phyloP scores from a whole-genome alignment of 805 yeast genomes.

The Cyberlindnera samutprakarnensis region DNA sequence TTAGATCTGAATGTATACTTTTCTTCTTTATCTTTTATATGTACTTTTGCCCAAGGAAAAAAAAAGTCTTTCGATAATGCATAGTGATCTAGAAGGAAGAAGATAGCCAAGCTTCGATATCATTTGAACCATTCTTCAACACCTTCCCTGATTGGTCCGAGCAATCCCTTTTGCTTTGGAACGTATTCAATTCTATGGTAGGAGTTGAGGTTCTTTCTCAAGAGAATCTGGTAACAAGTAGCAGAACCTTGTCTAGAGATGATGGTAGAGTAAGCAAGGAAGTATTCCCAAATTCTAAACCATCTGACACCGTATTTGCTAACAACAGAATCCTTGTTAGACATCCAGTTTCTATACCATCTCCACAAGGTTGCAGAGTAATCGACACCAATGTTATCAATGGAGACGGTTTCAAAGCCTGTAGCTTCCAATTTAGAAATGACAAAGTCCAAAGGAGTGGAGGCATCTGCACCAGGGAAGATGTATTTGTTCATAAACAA shows the following conservation, averaged over 20 bases:
- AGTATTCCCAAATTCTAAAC: conserved; percentile 92
- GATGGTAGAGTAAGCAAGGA: conserved; percentile 75
- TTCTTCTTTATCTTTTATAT: too few relatives aligned
- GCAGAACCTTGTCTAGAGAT: conserved; percentile 92
- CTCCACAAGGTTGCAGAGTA: conserved; percentile 87
- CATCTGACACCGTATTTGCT: conserved; percentile 82
- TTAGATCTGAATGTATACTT: too few relatives aligned
- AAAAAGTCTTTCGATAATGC: too few relatives aligned
- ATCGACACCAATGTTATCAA: conserved; percentile 89
- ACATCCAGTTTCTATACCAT: conserved; percentile 94
- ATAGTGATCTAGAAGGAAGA: too few relatives aligned
- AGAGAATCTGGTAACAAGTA: conserved; percentile 81
- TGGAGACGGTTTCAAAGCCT: conserved; percentile 77
- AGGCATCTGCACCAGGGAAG: conserved; percentile 97
- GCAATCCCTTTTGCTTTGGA: conserved; percentile 71
- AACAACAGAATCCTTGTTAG: conserved; percentile 67
- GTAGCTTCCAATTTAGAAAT: conserved; percentile 68
- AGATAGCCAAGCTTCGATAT: too few relatives aligned
- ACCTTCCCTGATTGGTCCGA: conserved; percentile 48
- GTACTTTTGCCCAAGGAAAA: too few relatives aligned
- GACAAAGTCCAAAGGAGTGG: conserved; percentile 86
- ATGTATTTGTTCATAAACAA: conserved; percentile 92
- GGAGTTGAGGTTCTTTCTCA: conserved; percentile 83
- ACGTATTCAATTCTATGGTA: conserved; percentile 78
- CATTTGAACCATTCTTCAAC: conserved; percentile 46